Evolutionary conservation across 768 basidiomycete genomes (phyloP).

Genomic region (Macrolepiota albuminosa): DNA sequence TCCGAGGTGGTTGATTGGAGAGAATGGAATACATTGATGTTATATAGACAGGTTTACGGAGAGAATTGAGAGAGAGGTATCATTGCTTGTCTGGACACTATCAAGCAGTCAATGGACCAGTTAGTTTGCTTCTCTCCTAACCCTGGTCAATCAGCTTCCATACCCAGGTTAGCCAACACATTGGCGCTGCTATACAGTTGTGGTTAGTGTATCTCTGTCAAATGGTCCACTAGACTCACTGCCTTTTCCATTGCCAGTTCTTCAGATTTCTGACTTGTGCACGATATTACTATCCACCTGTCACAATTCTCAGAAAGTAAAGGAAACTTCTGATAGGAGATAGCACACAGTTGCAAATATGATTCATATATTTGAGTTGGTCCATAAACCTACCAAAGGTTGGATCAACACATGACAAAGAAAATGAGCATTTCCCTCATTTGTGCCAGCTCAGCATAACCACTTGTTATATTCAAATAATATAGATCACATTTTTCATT

Average conservation of each 20-base stretch:
- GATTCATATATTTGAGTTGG: no score
- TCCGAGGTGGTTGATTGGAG: slow-evolving; percentile 63
- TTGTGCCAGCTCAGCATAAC: no score
- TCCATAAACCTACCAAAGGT: no score
- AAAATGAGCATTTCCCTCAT: no score
- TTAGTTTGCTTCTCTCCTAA: slow-evolving; percentile 14
- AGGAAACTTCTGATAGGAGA: no score
- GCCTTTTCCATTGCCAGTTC: slow-evolving; percentile 60
- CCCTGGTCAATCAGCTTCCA: slow-evolving; percentile 11
- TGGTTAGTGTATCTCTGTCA: slow-evolving; percentile 54
- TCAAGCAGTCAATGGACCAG: slow-evolving; percentile 25
- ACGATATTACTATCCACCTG: slow-evolving; percentile 45
- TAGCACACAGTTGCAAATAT: no score
- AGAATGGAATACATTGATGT: slow-evolving; percentile 34
- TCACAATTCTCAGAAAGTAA: slow-evolving; percentile 14
- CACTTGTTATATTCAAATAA: no score
- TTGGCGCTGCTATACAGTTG: slow-evolving; percentile 51
- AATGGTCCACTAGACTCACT: slow-evolving; percentile 39
- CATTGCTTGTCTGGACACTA: slow-evolving; percentile 24
- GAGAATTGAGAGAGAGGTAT: slow-evolving; percentile 31
- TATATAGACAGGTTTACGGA: slow-evolving; percentile 37
- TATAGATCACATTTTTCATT: no score
- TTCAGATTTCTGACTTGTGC: slow-evolving; percentile 47
- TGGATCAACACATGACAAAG: no score
- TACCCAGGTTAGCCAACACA: slow-evolving; percentile 25